Evolutionary conservation across 768 basidiomycete species (phyloP).

Genomic region (Calocybe indica): DNA sequence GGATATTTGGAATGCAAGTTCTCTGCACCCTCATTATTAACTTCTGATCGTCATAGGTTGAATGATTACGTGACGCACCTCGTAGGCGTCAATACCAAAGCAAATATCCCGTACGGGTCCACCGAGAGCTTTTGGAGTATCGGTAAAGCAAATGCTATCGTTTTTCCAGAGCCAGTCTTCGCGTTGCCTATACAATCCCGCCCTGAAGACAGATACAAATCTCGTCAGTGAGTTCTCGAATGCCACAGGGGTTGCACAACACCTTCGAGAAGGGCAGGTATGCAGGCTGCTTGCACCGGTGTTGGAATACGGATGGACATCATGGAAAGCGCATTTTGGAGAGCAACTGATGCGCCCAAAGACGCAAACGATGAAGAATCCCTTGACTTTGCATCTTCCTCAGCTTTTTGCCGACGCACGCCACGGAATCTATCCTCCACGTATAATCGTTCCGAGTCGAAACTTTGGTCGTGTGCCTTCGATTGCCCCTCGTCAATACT

Average conservation of each 20-base stretch:
- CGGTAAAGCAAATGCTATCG: slow-evolving; percentile 93
- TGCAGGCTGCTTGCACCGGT: slow-evolving; percentile 84
- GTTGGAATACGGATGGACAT: slow-evolving; percentile 89
- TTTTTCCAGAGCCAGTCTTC: slow-evolving; percentile 97
- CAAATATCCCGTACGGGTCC: slow-evolving; percentile 95
- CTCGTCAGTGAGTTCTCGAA: neutral
- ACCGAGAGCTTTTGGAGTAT: slow-evolving; percentile 83
- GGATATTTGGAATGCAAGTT: slow-evolving; percentile 94
- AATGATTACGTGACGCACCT: slow-evolving; percentile 44
- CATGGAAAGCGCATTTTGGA: slow-evolving; percentile 59
- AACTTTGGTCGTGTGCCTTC: neutral
- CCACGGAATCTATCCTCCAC: neutral
- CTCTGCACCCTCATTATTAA: slow-evolving; percentile 41
- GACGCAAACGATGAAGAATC: slow-evolving; percentile 38
- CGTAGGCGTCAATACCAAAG: slow-evolving; percentile 90
- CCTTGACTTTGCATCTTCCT: neutral
- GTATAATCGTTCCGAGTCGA: neutral
- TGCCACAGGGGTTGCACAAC: neutral
- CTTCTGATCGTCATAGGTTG: neutral
- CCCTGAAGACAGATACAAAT: slow-evolving; percentile 37
- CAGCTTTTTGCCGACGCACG: neutral
- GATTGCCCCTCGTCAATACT: no score
- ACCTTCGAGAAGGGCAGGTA: slow-evolving; percentile 82
- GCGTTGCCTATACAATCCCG: slow-evolving; percentile 97
- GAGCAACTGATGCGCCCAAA: slow-evolving; percentile 51